Evolutionary conservation across 768 basidiomycete genomes (phyloP), one percentile per base, ranked within the genome.

Genomic region (Mycena filopes): DNA sequence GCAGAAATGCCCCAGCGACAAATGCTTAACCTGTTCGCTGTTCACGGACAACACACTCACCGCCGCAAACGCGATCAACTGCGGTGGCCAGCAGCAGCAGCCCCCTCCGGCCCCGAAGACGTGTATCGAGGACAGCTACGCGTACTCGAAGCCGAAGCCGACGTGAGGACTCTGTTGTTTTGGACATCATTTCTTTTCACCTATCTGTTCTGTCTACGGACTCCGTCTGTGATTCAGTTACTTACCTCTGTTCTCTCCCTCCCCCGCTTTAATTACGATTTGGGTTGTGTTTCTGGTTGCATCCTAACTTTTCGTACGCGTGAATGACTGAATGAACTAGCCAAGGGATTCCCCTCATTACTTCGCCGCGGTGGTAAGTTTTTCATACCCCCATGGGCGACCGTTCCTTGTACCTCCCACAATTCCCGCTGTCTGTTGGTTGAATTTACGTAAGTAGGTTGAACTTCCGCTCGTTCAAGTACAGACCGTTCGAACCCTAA

Each of bases 21-120:
- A n/a, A 10, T 36, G 36, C 56, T n/a, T 69, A 36, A 69, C 64
- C 23, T 69, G 68, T 47, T 15, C 68, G 45, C n/a, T 69, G 15
- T 69, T 69, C 48, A 38, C 46, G 16, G 25, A 11, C 25, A 9
- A 36, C n/a, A 28, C 29, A 2, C 10, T 48, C 20, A 41, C 48
- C 16, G 26, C 15, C 10, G 48, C 36, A 10, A 49, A 65, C 51
- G 63, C 56, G 13, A 63, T 46, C 29, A 66, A 69, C 53, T 65
- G 64, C 48, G 68, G 68, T 9, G 16, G 23, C 2, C 63, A 69
- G 48, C 60, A 69, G 56, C 68, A 65, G 50, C 38, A 51, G 33
- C 9, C 21, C 4, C 55, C 20, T 10, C 63, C 67, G 1, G 41
- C 0, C 3, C 56, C 31, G 15, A 12, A 2, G 26, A 66, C 59